Evolutionary conservation across 2,329 filamentous ascomycete genomes (phyloP), one percentile per base, ranked within the genome.

Genomic region (Ceratocystis albifundus): DNA sequence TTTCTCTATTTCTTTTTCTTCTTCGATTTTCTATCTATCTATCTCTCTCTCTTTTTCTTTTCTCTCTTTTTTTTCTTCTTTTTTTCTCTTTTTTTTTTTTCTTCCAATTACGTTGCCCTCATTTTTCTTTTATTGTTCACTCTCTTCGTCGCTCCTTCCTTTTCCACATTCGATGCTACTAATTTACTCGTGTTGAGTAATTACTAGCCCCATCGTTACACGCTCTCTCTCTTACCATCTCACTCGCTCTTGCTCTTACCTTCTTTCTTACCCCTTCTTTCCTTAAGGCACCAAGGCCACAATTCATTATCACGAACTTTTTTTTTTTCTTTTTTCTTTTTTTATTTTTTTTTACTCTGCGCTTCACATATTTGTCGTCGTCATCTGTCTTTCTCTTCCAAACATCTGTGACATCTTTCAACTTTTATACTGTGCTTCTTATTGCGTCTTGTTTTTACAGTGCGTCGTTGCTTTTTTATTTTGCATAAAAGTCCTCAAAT

Each of bases 401-500:
- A 4, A n/a, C 55, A 17, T 32, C 28, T 20, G 55, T 32, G 15
- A n/a, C 28, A 15, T 20, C 30, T 36, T n/a, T 59, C 32, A 36
- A 10, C 20, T 59, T 59, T 57, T 10, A 10, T 32, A 17, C 28
- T 36, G 55, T 59, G 25, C 15, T 59, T 32, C 48, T 53, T 41
- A 15, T 41, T 41, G 36, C 36, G 36, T 41, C 36, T 41, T 41
- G 36, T 15, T 32, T n/a, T n/a, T 59, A 15, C 55, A 59, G 55
- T 36, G 45, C 30, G 55, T 17, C 25, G 45, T 50, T 55, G 45
- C 32, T 41, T 41, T 41, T n/a, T 55, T 57, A 30, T 20, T 6
- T 46, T 65, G 55, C 55, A 59, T 59, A 59, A 59, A 59, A 59
- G 17, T 59, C 55, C 55, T 22, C 55, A 59, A 59, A 59, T 59